phyloP scores from a whole-genome alignment of 306 rosid species.

The Gillenia trifoliata region DNA sequence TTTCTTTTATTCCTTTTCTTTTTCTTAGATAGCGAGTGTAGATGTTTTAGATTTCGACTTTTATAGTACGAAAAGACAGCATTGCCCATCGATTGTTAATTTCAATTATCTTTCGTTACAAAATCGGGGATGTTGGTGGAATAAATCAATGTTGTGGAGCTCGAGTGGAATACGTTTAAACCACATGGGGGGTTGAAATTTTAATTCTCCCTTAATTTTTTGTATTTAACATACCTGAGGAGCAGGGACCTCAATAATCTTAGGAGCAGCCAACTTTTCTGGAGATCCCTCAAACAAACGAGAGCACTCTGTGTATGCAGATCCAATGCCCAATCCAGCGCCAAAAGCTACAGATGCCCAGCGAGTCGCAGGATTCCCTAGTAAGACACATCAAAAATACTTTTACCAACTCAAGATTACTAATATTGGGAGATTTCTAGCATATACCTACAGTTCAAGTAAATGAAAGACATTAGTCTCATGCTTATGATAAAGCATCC shows the following conservation, averaged over 20 bases:
- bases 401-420: not conserved
- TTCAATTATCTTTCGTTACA: not conserved
- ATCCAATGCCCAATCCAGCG: conserved; percentile 84
- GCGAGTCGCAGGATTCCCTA: conserved; percentile 85
- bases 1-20: not conserved
- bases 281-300: conserved; percentile 54
- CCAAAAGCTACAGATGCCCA: conserved; percentile 92
- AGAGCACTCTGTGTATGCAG: conserved; percentile 75
- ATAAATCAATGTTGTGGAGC: not conserved
- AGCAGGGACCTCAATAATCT: conserved; percentile 28
- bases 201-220: not conserved
- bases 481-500: not conserved
- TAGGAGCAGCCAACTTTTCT: conserved; percentile 33
- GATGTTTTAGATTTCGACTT: not conserved
- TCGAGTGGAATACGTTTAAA: not conserved
- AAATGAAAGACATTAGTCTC: not conserved
- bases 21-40: not conserved
- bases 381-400: not conserved
- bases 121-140: not conserved
- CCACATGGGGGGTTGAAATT: not conserved
- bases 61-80: not conserved
- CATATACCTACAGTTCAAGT: not conserved
- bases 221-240: conserved; percentile 29
- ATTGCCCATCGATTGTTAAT: not conserved
- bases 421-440: not conserved